These are phyloP conservation scores for Aspergillus indologenus DNA, from an alignment of 495 filamentous ascomycete species.

Conservation along the genomic window DNA sequence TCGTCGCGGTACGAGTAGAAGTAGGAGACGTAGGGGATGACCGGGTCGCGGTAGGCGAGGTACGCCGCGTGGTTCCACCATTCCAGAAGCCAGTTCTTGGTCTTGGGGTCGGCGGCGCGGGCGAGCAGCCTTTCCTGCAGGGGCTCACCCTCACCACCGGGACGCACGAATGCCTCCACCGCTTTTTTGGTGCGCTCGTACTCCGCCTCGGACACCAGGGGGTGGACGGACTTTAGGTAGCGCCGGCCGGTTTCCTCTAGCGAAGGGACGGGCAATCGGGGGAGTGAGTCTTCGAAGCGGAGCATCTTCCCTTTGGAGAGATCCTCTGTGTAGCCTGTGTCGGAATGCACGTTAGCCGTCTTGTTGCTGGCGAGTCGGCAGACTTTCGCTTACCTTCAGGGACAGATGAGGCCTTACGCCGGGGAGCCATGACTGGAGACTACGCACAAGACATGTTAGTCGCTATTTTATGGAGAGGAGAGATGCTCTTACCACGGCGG, in stretches of 20 bases:
- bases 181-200: constrained; percentile 74
- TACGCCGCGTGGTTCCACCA: constrained; percentile 98
- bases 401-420: constrained; percentile 45
- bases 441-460: constrained; percentile 20
- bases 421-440: constrained; percentile 43
- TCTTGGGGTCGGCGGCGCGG: constrained; percentile 74
- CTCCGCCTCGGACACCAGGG: constrained; percentile 70
- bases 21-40: constrained; percentile 98
- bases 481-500: constrained; percentile 31
- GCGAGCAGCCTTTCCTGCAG: constrained; percentile 87
- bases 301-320: constrained; percentile 88
- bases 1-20: constrained; percentile 99
- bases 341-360: constrained; percentile 6
- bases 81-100: constrained; percentile 91
- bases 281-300: constrained; percentile 93
- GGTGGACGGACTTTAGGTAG: constrained; percentile 90
- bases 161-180: constrained; percentile 77
- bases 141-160: constrained; percentile 75
- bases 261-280: constrained; percentile 83
- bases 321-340: constrained; percentile 88
- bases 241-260: constrained; percentile 89
- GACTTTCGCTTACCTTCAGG: constrained; percentile 42
- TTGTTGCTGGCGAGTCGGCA: constrained; percentile 14
- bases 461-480: neutral
- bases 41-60: constrained; percentile 87